Base-by-base conservation (phyloP, 371 early-diverging fungal species). In the Synchytrium microbalum region DNA sequence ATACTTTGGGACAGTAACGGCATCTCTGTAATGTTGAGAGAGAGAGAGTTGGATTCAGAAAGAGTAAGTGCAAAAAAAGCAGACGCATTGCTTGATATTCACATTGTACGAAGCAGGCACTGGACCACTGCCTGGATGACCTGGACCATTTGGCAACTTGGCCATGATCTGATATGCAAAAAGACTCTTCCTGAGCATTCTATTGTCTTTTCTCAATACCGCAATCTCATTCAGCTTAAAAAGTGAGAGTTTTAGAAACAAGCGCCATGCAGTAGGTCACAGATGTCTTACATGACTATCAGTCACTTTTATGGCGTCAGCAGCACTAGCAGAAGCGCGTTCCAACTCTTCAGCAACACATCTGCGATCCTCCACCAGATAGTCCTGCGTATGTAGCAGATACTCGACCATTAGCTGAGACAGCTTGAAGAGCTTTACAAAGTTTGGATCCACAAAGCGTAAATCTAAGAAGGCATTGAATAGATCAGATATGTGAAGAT, bases 391-490 rank as follows among this genome's bases (percentile, higher is more conserved):
- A 59, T 79, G 70, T 46, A 83, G 62, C 60, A 83, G 64, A 58
- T 78, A 83, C 63, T 83, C 83, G 46, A 83, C 75, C 25, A 75
- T 76, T 46, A 83, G 63, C 66, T 83, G 83, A 13, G 81, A 58
- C 23, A 81, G 66, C 60, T 79, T 75, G 59, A 81, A 74, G 1
- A 83, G 71, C 66, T 81, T 81, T 56, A 83, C 53, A 46, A 76
- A 69, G 65, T 75, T 80, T 24, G 76, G 74, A 65, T 81, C 83
- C 19, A 73, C 66, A 59, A 67, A 70, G n/a, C 76, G 68, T 8
- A 78, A 27, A 46, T 78, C 79, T 78, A 28, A n/a, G 26, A 2
- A 33, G 16, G 31, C 19, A 46, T 59, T 14, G 56, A 38, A 58
- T 27, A 23, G 13, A 56, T 56, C 24, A 5, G 29, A 5, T 8